Evolutionary conservation across 495 filamentous ascomycete genomes (phyloP).

Genomic region (Apiosordaria backusii): DNA sequence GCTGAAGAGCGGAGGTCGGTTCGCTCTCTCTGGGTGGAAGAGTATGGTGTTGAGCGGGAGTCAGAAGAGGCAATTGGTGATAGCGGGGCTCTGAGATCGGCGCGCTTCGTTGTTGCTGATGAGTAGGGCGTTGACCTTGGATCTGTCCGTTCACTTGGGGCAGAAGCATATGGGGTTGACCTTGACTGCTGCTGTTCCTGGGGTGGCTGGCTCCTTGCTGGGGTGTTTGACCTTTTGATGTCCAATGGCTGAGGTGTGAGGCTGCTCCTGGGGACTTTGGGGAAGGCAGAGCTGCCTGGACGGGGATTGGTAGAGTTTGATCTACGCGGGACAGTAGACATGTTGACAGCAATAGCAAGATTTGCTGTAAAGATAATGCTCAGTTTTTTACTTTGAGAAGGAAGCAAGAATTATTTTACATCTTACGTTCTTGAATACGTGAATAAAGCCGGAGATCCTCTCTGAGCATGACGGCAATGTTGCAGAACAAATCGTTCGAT

Average conservation of each 20-base stretch:
- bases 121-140: neutral
- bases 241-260: neutral
- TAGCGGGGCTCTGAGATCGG: neutral
- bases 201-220: neutral
- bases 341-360: neutral
- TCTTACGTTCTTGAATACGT: too few relatives aligned
- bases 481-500: slow-evolving; percentile 9
- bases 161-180: neutral
- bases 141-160: neutral
- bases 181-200: neutral
- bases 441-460: too few relatives aligned
- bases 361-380: slow-evolving; percentile 1
- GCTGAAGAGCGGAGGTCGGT: neutral
- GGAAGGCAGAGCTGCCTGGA: slow-evolving; percentile 22
- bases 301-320: slow-evolving; percentile 28
- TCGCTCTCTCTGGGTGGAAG: neutral
- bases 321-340: slow-evolving; percentile 11
- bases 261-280: slow-evolving; percentile 11
- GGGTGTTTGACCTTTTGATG: neutral
- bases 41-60: neutral
- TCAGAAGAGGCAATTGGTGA: neutral
- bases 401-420: too few relatives aligned
- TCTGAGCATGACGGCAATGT: neutral
- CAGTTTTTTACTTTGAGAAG: neutral
- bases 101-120: neutral